These are phyloP conservation scores for Lumnitzera littorea DNA, from an alignment of 345 rosid species.

Conservation along the genomic window DNA sequence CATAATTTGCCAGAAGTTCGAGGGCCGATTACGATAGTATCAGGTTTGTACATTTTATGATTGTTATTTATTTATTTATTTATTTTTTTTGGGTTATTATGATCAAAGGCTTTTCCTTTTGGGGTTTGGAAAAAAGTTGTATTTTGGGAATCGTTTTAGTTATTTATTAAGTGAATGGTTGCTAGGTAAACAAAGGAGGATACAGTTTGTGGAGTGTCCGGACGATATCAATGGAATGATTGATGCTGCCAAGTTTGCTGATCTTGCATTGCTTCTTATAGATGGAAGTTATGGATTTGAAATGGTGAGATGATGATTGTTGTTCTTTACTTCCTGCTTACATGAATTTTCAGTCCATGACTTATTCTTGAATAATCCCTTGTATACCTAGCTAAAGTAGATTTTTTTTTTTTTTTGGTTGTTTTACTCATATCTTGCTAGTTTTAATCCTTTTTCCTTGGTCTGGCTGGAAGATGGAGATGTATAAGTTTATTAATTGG, in stretches of 20 bases:
- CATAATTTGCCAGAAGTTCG: constrained; percentile 83
- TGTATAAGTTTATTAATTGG: too few relatives aligned
- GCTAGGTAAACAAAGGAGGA: constrained; percentile 65
- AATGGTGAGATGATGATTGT: constrained; percentile 48
- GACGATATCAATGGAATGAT: constrained; percentile 96
- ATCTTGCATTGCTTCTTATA: constrained; percentile 76
- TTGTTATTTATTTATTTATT: too few relatives aligned
- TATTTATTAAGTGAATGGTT: constrained; percentile 10
- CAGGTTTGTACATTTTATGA: constrained; percentile 31
- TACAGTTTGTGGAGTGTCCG: constrained; percentile 95
- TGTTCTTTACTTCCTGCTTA: neutral
- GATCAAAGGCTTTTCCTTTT: neutral
- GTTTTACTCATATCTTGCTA: too few relatives aligned
- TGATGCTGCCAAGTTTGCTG: constrained; percentile 88
- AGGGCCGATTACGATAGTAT: constrained; percentile 83
- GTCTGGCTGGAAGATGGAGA: too few relatives aligned
- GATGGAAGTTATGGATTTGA: constrained; percentile 99
- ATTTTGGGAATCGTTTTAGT: constrained; percentile 9
- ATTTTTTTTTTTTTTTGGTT: too few relatives aligned
- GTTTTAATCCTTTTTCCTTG: too few relatives aligned
- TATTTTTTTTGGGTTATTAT: too few relatives aligned
- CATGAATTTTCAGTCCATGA: neutral
- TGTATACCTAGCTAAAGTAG: too few relatives aligned
- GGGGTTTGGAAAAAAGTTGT: neutral
- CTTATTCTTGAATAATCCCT: too few relatives aligned